Evolutionary conservation across 441 rosid species (phyloP).

Genomic region (Eutrema salsugineum): DNA sequence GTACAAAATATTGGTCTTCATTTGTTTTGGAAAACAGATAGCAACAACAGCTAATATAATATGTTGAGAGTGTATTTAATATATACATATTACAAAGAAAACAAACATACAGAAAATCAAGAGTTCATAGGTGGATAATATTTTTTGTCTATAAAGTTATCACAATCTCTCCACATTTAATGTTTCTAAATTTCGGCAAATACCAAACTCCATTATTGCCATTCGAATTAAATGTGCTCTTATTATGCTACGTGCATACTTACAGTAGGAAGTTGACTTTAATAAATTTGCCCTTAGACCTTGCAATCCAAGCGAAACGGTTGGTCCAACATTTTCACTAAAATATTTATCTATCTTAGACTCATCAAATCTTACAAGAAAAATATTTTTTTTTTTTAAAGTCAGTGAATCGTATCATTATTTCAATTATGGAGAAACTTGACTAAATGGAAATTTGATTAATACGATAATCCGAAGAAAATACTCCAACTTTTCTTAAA

Average conservation of each 20-base stretch:
- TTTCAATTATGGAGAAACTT: background rate
- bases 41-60: slow-evolving; percentile 6
- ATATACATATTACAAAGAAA: slow-evolving; percentile 5
- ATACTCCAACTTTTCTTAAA: too few species aligned
- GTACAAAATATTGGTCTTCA: slow-evolving; percentile 24
- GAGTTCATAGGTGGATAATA: slow-evolving; percentile 11
- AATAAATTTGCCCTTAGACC: background rate
- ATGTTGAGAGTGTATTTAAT: background rate
- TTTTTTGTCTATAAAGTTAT: slow-evolving; percentile 1
- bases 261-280: slow-evolving; percentile 15
- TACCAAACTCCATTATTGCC: slow-evolving; percentile 50
- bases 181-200: slow-evolving; percentile 41
- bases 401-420: background rate
- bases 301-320: slow-evolving; percentile 6
- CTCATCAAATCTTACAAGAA: too few species aligned
- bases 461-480: background rate
- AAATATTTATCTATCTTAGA: background rate
- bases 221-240: slow-evolving; percentile 36
- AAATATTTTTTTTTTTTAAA: too few species aligned
- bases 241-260: background rate
- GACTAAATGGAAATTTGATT: background rate
- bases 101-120: slow-evolving; percentile 1
- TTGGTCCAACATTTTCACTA: slow-evolving; percentile 12
- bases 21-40: background rate
- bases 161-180: slow-evolving; percentile 22